Base-by-base conservation (phyloP, 441 rosid genomes). In the Aquilaria agallochum region DNA sequence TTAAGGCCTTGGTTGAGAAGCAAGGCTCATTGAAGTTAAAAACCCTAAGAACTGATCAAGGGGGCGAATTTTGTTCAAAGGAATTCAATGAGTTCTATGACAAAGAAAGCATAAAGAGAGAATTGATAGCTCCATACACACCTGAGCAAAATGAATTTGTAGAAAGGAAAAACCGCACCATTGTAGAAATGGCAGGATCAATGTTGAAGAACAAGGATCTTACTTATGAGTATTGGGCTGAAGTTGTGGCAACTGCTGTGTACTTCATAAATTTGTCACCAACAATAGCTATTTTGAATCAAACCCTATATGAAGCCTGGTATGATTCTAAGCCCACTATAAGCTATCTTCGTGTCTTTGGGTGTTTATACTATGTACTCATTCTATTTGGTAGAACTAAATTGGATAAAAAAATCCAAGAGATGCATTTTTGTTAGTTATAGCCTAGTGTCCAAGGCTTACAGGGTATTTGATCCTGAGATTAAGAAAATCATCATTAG, bases 1-100 rank as follows among this genome's bases (percentile, higher is more conserved):
- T 68, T 34, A 63, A 60, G 15, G 9, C 62, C 32, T 46, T 63
- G 7, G 68, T 45, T 0, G 56, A 63, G 12, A 69, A 69, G n/a
- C 56, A 58, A 52, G 9, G 44, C 11, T 10, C 31, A 0, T 7
- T 4, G 14, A 5, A 2, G 12, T 49, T 63, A 2, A 69, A 64
- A 4, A 30, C 11, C 2, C 2, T 69, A 1, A 20, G 27, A 20
- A 20, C 1, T 20, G 27, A 20, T 20, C 27, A 0, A 20, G 27
- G 27, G 27, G 1, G 27, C 27, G 27, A 20, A 20, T 20, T 20
- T 20, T 20, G 27, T 20, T 20, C 27, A 20, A 20, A 20, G 27
- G 27, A 20, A 20, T 20, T 20, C 27, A 20, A 1, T 20, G 27
- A 20, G 27, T 20, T 20, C 27, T 20, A 20, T 20, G 27, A 20